Evolutionary conservation across 1,284 basidiomycete genomes (phyloP), one percentile per base, ranked within the genome.

Genomic region (Polyporus tsugae): DNA sequence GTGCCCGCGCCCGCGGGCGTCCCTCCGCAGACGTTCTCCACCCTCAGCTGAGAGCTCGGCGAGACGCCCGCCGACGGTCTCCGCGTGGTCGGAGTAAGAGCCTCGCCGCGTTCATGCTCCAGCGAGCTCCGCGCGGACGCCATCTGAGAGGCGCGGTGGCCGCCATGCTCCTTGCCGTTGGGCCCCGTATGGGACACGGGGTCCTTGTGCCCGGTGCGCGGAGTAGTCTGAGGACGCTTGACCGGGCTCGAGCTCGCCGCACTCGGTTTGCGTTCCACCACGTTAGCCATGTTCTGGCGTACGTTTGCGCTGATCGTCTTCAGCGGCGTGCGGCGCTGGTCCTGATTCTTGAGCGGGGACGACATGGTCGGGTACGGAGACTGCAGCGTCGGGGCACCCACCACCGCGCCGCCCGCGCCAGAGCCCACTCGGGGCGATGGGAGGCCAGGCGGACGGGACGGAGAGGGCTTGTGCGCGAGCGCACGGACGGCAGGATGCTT

Each of bases 401-500:
- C 63, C 41, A 70, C 68, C 9, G 68, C 66, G 7, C 71, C 67
- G 44, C 65, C 67, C 3, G 38, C 22, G 17, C 72, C 68, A 19
- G 69, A 65, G 36, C 66, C 69, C 39, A 55, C 42, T 7, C 39
- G 9, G 38, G 62, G 64, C 15, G 29, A 17, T 70, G 60, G 6
- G 70, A 15, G 71, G 63, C n/a, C 62, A 25, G 68, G 19, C 68
- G 41, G 29, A 49, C 36, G 39, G 65, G 29, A 13, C 68, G 63
- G 58, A 52, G 39, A 9, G 35, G 60, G 42, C 22, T 44, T 44
- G 60, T 72, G 73, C 11, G 70, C 65, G 13, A 77, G 53, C 15
- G 74, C 71, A n/a, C 75, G 75, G n/a, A 76, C 69, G n/a, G 73
- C 75, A 35, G 78, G 78, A 58, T 78, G 78, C 63, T 74, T 76